These are phyloP conservation scores for Nothophytophthora sp. DNA, from an alignment of 352 stramenopile species.

Conservation along the genomic window DNA sequence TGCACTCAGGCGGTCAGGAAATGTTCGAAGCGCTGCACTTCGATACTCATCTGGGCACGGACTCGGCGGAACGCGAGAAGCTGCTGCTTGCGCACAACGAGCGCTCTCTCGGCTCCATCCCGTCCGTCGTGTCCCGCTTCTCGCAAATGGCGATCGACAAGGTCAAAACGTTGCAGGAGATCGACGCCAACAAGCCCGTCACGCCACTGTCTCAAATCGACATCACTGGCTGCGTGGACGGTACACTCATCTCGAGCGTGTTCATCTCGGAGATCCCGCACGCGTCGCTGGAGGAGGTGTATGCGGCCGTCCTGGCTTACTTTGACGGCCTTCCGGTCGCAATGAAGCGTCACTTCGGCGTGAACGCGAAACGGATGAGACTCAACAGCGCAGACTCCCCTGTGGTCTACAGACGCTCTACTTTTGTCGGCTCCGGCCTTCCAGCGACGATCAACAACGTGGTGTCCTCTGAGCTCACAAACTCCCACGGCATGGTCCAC, in stretches of 20 bases:
- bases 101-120: slow-evolving; percentile 22
- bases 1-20: slow-evolving; percentile 27
- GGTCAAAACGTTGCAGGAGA: slow-evolving; percentile 5
- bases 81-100: slow-evolving; percentile 28
- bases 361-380: slow-evolving; percentile 19
- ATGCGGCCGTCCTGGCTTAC: slow-evolving; percentile 28
- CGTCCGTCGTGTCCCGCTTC: slow-evolving; percentile 27
- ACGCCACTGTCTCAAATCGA: slow-evolving; percentile 37
- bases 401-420: slow-evolving; percentile 33
- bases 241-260: slow-evolving; percentile 35
- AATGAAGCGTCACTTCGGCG: slow-evolving; percentile 38
- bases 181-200: slow-evolving; percentile 9
- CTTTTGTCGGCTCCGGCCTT: slow-evolving; percentile 18
- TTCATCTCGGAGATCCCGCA: slow-evolving; percentile 41
- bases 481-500: slow-evolving; percentile 31
- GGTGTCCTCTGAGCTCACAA: slow-evolving; percentile 26
- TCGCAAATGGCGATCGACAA: slow-evolving; percentile 20
- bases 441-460: slow-evolving; percentile 30
- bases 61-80: slow-evolving; percentile 14
- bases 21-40: slow-evolving; percentile 40
- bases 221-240: slow-evolving; percentile 30
- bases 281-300: slow-evolving; percentile 36
- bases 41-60: slow-evolving; percentile 18
- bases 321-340: slow-evolving; percentile 30
- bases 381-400: slow-evolving; percentile 18